Conservation (phyloP, 208 protist species). For the Herpetomonas tarakana region DNA sequence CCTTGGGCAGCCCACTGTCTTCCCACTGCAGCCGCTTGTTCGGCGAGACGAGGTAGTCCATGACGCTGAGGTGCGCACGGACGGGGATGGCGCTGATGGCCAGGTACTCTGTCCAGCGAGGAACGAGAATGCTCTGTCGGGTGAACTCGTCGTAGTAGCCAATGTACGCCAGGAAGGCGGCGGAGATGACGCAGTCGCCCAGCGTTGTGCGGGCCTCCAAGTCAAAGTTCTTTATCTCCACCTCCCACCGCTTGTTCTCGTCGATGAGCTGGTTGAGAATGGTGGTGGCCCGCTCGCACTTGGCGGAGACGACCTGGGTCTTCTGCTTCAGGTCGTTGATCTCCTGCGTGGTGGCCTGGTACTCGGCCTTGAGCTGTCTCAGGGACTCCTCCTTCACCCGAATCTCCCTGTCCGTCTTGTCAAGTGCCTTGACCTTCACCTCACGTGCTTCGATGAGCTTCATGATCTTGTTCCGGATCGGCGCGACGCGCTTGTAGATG, state of each 20-base stretch:
- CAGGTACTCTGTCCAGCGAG: conserved; percentile 85
- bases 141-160: conserved; percentile 98
- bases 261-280: conserved; percentile 91
- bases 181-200: conserved; percentile 95
- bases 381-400: conserved; percentile 83
- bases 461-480: conserved; percentile 92
- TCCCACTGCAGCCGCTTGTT: conserved; percentile 94
- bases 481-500: conserved; percentile 91
- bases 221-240: conserved; percentile 83
- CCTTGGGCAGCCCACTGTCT: conserved; percentile 92
- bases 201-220: conserved; percentile 89
- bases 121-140: conserved; percentile 79
- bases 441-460: conserved; percentile 78
- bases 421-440: conserved; percentile 49
- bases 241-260: conserved; percentile 95
- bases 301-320: conserved; percentile 77
- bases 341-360: conserved; percentile 93
- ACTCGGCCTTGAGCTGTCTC: conserved; percentile 90
- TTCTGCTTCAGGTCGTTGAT: conserved; percentile 89
- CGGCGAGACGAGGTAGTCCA: conserved; percentile 94
- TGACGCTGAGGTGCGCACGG: conserved; percentile 69
- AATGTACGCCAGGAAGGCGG: conserved; percentile 97
- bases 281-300: conserved; percentile 91
- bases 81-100: conserved; percentile 57
- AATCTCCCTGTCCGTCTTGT: conserved; percentile 78